Evolutionary conservation across 305 asterid genomes (phyloP), one percentile per base, ranked within the genome.

Genomic region (Plantago rigida): DNA sequence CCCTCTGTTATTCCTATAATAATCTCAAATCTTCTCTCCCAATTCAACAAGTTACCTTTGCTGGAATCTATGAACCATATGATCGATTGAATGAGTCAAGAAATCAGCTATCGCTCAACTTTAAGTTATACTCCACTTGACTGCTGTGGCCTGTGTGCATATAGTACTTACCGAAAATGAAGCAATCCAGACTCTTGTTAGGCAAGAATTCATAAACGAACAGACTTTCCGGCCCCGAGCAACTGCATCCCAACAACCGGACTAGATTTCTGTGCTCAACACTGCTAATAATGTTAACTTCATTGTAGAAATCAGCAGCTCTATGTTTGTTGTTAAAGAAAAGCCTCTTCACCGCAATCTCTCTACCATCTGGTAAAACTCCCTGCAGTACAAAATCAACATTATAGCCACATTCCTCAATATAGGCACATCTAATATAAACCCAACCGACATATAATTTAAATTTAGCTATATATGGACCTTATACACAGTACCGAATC

Each of bases 141-240:
- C 12, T 13, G 1, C 12, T 0, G 19, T 17, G 19, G 19, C 19
- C 19, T 13, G n/a, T 56, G 1, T 34, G 4, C 19, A 59, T 48
- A n/a, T 11, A 54, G 60, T 63, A 50, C 77, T 75, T 62, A 90
- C 97, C 87, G 45, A 86, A 84, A 59, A 87, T 82, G 47, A 78
- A 85, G 45, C 74, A 78, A 68, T 88, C 95, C 10, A 87, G 87
- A 75, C 98, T 91, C 77, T 59, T 70, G 73, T 91, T 91, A 3
- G 85, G 86, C 15, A 91, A 60, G 19, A 60, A 79, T 54, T 91
- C 95, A 28, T 84, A 91, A 9, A 91, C 95, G 46, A 87, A 93
- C 73, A 91, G 86, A 59, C 93, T 91, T 65, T 87, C 95, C 0
- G 95, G 87, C 56, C 96, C 96, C 2, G 79, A 75, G 73, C 92